Evolutionary conservation across 169 alveolate species (phyloP), one percentile per base, ranked within the genome.

Genomic region (Amoebophrya sp.): DNA sequence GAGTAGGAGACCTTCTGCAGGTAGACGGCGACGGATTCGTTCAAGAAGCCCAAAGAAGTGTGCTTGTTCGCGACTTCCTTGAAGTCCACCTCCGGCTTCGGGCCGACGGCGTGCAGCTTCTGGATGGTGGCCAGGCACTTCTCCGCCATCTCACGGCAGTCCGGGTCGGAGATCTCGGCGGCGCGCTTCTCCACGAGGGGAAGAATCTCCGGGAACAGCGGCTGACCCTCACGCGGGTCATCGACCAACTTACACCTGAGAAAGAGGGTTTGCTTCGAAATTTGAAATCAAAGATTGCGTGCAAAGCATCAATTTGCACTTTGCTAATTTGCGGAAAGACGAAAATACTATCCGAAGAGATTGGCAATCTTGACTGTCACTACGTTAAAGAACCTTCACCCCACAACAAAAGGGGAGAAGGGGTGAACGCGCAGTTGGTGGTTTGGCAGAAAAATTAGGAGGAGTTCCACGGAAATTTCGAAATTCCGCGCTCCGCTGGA

Each of bases 111-210:
- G 32, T 66, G 83, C 38, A 66, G 83, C 83, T 66, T 66, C 83
- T 2, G 1, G 35, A 66, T 66, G 83, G 83, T 66, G 83, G 83
- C 83, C 29, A 66, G 83, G 83, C 83, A 66, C 32, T 66, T 66
- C 83, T 66, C 83, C 14, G 91, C 91, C 41, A 89, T 66, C 53
- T 89, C 91, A 40, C 91, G 91, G 66, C 77, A 53, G 41, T 89
- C 91, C 40, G 91, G 91, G 66, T 89, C 91, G 77, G 91, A 89
- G 32, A 47, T 66, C 40, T 89, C 91, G 14, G 39, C 91, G 32
- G 83, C 77, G 10, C 77, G 83, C 83, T 29, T 40, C 38, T 40
- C 40, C 40, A 89, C 40, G 83, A 89, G 77, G 77, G 53, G 83
- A n/a, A 89, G 77, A 39, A 89, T 40, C 41, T 35, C 39, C 18